A percentile compares a stretch with the other conserved stretches of the same genome.
These are phyloP conservation scores for Ustanciosporium gigantosporum DNA, from an alignment of 1,284 basidiomycete genomes.

Conservation along the genomic window DNA sequence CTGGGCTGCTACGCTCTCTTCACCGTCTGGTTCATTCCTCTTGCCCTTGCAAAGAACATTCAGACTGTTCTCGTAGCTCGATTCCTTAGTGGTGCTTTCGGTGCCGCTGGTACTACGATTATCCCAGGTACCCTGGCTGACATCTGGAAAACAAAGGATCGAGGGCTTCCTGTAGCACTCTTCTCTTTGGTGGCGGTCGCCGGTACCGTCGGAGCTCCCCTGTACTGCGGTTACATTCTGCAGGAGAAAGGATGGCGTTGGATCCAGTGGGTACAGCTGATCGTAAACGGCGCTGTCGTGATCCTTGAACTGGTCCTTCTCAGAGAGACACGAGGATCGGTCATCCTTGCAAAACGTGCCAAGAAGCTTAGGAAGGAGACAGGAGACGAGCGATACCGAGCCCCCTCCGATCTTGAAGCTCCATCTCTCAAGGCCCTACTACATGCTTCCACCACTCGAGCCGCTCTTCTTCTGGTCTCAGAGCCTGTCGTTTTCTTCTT, in stretches of 20 bases:
- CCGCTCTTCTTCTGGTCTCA: conserved; percentile 52
- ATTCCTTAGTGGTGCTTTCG: conserved; percentile 57
- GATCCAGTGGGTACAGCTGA: conserved; percentile 59
- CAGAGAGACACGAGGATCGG: conserved; percentile 60
- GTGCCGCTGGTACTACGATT: conserved; percentile 55
- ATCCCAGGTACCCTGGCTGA: conserved; percentile 44
- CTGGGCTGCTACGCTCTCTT: conserved; percentile 57
- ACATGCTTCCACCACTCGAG: conserved; percentile 53
- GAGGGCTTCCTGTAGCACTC: conserved; percentile 53
- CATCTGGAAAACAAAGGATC: conserved; percentile 57
- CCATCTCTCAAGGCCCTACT: conserved; percentile 56
- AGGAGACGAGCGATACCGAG: conserved; percentile 56
- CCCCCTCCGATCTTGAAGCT: conserved; percentile 59
- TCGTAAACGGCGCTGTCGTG: conserved; percentile 53
- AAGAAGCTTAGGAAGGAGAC: conserved; percentile 58
- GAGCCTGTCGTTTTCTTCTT: conserved; percentile 60
- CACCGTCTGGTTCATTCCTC: conserved; percentile 55
- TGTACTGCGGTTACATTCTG: conserved; percentile 57
- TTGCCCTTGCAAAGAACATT: conserved; percentile 58
- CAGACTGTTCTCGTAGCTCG: conserved; percentile 55
- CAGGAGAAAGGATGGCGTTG: conserved; percentile 58
- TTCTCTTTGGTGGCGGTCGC: conserved; percentile 61
- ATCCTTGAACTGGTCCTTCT: conserved; percentile 57
- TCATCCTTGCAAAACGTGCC: conserved; percentile 54
- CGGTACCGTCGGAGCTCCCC: conserved; percentile 50